Base-by-base conservation (phyloP, 108 stramenopile species). In the Licmophora abbreviata region DNA sequence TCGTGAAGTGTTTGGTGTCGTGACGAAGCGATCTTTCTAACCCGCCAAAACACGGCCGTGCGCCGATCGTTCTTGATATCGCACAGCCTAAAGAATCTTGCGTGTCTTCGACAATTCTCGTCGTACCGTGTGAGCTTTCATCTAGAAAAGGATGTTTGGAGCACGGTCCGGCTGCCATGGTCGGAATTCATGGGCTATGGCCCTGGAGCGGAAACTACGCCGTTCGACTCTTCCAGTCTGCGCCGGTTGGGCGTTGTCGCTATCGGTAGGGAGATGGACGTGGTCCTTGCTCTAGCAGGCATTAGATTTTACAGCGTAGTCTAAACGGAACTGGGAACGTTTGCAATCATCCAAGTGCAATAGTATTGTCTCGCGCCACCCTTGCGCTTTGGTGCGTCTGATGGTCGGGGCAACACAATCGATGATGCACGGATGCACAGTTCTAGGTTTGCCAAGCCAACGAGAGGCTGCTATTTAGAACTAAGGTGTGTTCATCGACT, bases 231-330 rank as follows among this genome's bases (percentile, higher is more conserved):
- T 8, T 44, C 56, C 0, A 33, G 51, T 9, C 26, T 85, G 26
- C 64, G 76, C 6, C 54, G 83, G 37, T 25, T 79, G 27, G 78
- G 79, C 20, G 38, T 85, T 36, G 79, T 85, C 20, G 74, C 83
- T 7, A 80, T 80, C 52, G 83, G 83, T n/a, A 67, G 66, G 34
- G 62, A 66, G 15, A 80, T 75, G 54, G 64, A 75, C 0, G 79
- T 78, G 20, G 50, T 56, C 28, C 56, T 84, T 26, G 82, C 73
- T 32, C 47, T 84, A 14, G 66, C 69, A 24, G 56, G 44, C 11
- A 36, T 84, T 48, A 56, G 76, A 17, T 84, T 84, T 45, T 77
- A 74, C 60, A 74, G 30, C 18, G 30, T 32, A 3, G 26, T 50
- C 21, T 32, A 50, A 32, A 14, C 14, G 5, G n/a, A 46, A 12